Percentiles rank a stretch among this genome's conserved stretches.
Conservation (phyloP, 2,329 filamentous ascomycete species). For the Aspergillus floridensis region DNA sequence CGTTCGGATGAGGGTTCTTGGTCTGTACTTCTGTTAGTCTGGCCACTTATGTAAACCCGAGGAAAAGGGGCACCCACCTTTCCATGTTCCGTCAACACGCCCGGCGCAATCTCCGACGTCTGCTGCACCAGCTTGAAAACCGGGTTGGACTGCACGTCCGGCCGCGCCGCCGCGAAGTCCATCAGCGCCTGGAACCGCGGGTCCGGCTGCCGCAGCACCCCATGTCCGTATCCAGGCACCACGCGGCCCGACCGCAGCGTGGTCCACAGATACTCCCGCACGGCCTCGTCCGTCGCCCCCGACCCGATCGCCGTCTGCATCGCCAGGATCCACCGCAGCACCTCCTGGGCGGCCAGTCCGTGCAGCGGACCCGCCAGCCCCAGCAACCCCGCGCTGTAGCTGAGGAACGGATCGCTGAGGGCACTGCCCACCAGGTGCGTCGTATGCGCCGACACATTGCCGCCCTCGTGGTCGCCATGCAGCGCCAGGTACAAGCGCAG, state of each 20-base stretch:
- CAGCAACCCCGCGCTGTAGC: slow-evolving; percentile 92
- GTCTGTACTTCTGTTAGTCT: too few relatives aligned
- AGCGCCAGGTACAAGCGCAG: slow-evolving; percentile 91
- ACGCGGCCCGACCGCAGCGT: slow-evolving; percentile 93
- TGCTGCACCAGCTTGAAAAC: slow-evolving; percentile 92
- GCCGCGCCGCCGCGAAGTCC: slow-evolving; percentile 84
- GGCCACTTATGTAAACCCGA: too few relatives aligned
- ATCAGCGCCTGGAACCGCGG: slow-evolving; percentile 95
- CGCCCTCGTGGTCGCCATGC: slow-evolving; percentile 96
- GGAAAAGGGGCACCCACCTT: slow-evolving; percentile 53
- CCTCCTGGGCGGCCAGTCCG: slow-evolving; percentile 92
- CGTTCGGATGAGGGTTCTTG: slow-evolving; percentile 96
- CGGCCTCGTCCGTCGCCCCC: slow-evolving; percentile 74
- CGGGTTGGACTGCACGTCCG: slow-evolving; percentile 80
- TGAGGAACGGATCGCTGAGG: slow-evolving; percentile 90
- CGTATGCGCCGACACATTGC: slow-evolving; percentile 92
- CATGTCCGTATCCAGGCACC: slow-evolving; percentile 92
- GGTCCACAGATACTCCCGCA: slow-evolving; percentile 86
- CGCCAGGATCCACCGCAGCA: slow-evolving; percentile 91
- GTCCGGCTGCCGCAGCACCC: slow-evolving; percentile 93
- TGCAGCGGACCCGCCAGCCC: slow-evolving; percentile 93
- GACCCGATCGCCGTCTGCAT: slow-evolving; percentile 87
- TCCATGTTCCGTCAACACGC: slow-evolving; percentile 88
- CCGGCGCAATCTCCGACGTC: slow-evolving; percentile 87
- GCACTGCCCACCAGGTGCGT: slow-evolving; percentile 95